Evolutionary conservation across 768 basidiomycete species (phyloP), one percentile per base, ranked within the genome.

Genomic region (Sutorius australiensis): DNA sequence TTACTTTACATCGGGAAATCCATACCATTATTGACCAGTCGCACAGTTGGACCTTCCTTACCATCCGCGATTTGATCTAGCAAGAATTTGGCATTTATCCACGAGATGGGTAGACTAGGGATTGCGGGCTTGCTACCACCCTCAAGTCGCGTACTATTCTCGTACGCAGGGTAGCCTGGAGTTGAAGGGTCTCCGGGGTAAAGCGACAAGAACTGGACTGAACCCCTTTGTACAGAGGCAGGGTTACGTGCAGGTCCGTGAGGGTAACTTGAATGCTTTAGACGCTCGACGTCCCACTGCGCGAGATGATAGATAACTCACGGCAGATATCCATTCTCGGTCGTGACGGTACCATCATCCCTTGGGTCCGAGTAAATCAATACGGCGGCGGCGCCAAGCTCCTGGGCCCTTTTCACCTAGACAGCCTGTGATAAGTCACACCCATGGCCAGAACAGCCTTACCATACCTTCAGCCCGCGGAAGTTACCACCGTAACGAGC

Each of bases 21-120:
- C 64, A 65, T 46, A 81, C 83, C 81, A 57, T 79, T 75, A 58
- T 84, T 85, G 13, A 81, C 77, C 46, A 82, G 64, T 48, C 76
- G 77, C 21, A 87, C 65, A 37, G 64, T 75, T 42, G 69, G 72
- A 43, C 67, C 61, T 33, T 61, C 67, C 48, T 73, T 50, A 61
- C 68, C 54, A 74, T 67, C 58, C 44, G 75, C 69, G 24, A 76
- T 57, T 52, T 80, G 68, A 38, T 69, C 75, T 9, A 93, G 72
- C 8, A 94, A 72, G 16, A 78, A 76, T 55, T 84, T 69, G 0
- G 92, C 94, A 63, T 94, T 97, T 45, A 73, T 72, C 86, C 91
- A 95, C 0, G 88, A 91, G 57, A 98, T 82, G 1, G 95, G 95
- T n/a, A 98, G 69, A 62, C 90, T 92, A 1, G 91, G 90, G 55